Evolutionary conservation across 2,329 filamentous ascomycete species (phyloP).

Genomic region (Allantophomopsis cytisporea): DNA sequence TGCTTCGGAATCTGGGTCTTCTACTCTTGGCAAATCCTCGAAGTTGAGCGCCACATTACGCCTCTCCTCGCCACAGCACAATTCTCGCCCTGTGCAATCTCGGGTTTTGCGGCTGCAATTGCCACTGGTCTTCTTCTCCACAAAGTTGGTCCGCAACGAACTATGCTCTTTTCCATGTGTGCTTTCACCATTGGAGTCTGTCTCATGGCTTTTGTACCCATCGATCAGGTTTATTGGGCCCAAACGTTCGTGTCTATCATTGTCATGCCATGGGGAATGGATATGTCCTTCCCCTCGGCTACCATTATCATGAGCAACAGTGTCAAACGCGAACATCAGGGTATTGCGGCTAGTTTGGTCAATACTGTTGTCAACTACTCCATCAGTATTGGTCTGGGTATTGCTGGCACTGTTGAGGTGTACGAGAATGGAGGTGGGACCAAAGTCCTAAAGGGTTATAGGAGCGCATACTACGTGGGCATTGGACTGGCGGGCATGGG

Average conservation of each 20-base stretch:
- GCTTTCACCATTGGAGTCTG: constrained; percentile 16
- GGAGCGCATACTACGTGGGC: constrained; percentile 26
- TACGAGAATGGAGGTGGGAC: constrained; percentile 7
- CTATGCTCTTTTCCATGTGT: constrained; percentile 15
- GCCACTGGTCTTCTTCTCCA: constrained; percentile 14
- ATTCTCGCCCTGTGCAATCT: constrained; percentile 9
- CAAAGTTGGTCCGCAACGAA: constrained; percentile 12
- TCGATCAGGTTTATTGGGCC: constrained; percentile 40
- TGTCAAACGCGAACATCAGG: constrained; percentile 31
- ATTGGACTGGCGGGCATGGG: constrained; percentile 21
- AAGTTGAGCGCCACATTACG: constrained; percentile 10
- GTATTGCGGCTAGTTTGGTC: constrained; percentile 33
- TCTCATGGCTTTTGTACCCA: constrained; percentile 9
- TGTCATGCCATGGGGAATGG: constrained; percentile 36
- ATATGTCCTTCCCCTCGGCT: constrained; percentile 42
- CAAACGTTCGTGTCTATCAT: constrained; percentile 45
- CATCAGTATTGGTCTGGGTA: constrained; percentile 26
- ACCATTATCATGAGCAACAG: constrained; percentile 39
- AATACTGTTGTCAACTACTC: constrained; percentile 29
- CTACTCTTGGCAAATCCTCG: constrained; percentile 4
- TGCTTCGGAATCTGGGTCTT: constrained; percentile 6
- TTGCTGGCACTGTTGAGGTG: constrained; percentile 26
- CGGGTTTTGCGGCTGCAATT: constrained; percentile 13
- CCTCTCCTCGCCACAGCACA: constrained; percentile 14
- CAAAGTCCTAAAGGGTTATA: constrained; percentile 19